A percentile compares a stretch with the other conserved stretches of the same genome.
Evolutionary conservation across 2,329 filamentous ascomycete genomes (phyloP).

Genomic region (Orbilia blumenaviensis): DNA sequence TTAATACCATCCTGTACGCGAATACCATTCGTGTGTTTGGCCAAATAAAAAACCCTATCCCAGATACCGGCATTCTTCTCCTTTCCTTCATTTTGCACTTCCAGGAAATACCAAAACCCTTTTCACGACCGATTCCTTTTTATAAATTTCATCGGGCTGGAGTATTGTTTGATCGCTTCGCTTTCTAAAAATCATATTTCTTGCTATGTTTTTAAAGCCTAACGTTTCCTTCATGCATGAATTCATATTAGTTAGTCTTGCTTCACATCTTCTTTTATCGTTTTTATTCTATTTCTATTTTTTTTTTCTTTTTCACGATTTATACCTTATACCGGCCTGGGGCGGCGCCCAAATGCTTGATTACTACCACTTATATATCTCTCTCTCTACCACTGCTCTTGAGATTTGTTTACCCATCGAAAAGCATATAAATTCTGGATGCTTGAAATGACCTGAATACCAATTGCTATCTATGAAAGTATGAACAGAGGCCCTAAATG

Average conservation of each 20-base stretch:
- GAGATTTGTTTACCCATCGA: too few species aligned
- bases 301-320: background rate
- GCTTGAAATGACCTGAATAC: background rate
- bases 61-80: too few species aligned
- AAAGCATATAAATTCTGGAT: too few species aligned
- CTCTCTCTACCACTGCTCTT: background rate
- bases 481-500: too few species aligned
- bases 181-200: background rate
- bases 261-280: too few species aligned
- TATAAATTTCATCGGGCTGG: constrained; percentile 9
- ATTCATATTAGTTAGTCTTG: background rate
- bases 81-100: too few species aligned
- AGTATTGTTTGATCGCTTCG: background rate
- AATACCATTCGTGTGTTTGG: too few species aligned
- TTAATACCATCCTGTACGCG: too few species aligned
- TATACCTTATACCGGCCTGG: constrained; percentile 24
- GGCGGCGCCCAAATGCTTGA: constrained; percentile 40
- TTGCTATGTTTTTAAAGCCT: background rate
- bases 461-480: background rate
- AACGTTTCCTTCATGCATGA: background rate
- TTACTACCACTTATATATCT: constrained; percentile 1
- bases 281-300: too few species aligned
- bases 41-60: too few species aligned
- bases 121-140: background rate
- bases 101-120: too few species aligned